Conservation (phyloP, 75 land plant species). For the Cunninghamia lanceolata region DNA sequence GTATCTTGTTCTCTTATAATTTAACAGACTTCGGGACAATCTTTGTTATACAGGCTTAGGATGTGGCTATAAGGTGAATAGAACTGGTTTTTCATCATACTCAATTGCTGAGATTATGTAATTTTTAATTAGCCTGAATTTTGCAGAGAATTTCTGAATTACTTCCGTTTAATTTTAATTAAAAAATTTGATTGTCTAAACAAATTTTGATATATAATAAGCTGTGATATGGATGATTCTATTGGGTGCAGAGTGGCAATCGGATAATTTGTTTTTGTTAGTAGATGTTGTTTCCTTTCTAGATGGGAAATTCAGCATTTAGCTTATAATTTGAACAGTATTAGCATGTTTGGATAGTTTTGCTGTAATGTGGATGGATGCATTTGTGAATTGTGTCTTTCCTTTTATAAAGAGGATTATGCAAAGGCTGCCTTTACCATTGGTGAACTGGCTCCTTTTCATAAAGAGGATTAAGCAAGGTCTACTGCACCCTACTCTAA, state of each 20-base stretch:
- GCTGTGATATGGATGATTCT: background rate
- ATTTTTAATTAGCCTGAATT: background rate
- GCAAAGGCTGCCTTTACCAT: background rate
- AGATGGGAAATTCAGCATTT: too few species aligned
- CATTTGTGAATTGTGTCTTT: background rate
- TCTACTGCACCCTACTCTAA: too few species aligned
- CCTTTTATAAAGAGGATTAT: background rate
- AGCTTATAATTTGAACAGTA: background rate
- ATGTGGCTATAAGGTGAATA: background rate
- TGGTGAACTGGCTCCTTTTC: background rate
- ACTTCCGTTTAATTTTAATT: background rate
- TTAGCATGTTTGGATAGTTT: background rate
- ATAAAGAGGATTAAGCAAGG: too few species aligned
- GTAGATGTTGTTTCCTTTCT: background rate
- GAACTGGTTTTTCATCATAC: background rate
- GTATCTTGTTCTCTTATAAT: background rate
- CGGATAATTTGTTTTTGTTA: too few species aligned
- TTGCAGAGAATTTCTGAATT: background rate
- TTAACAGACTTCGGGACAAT: background rate
- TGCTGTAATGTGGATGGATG: background rate
- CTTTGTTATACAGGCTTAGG: background rate
- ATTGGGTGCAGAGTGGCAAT: background rate
- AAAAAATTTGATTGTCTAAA: background rate
- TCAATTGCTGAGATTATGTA: background rate
- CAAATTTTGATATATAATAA: background rate